Evolutionary conservation across 768 basidiomycete genomes (phyloP).

Genomic region (Lentinula detonsa): DNA sequence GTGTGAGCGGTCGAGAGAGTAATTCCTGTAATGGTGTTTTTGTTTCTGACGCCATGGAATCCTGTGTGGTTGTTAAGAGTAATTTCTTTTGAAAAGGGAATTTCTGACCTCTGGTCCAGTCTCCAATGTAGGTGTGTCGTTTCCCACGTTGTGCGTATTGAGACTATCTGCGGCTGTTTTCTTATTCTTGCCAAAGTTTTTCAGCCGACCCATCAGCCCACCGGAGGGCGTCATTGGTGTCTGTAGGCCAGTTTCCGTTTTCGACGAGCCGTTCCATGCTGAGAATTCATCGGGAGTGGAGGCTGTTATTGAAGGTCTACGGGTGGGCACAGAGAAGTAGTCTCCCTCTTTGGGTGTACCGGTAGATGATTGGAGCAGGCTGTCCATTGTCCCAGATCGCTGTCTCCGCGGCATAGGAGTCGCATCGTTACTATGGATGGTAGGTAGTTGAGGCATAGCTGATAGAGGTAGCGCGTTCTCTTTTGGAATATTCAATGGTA

Average conservation of each 20-base stretch:
- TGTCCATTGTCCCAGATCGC: constrained; percentile 42
- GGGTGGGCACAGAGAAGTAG: constrained; percentile 44
- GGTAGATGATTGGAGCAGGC: constrained; percentile 14
- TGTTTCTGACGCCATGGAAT: constrained; percentile 6
- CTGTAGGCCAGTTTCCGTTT: constrained; percentile 26
- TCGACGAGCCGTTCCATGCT: constrained; percentile 29
- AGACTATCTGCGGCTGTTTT: constrained; percentile 12
- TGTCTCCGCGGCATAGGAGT: constrained; percentile 25
- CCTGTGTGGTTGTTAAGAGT: constrained; percentile 14
- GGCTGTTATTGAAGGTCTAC: constrained; percentile 39
- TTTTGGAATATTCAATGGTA: constrained; percentile 34
- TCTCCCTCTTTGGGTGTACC: constrained; percentile 30
- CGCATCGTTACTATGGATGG: constrained; percentile 17
- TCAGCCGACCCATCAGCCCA: constrained; percentile 70
- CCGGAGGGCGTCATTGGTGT: constrained; percentile 52
- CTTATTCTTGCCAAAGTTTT: constrained; percentile 62
- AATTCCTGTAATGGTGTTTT: constrained; percentile 52
- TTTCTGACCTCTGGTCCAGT: constrained; percentile 21
- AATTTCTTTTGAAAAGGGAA: neutral
- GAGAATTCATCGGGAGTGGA: constrained; percentile 46
- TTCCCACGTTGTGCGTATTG: constrained; percentile 1
- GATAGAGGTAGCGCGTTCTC: constrained; percentile 21
- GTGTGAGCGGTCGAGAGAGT: constrained; percentile 49
- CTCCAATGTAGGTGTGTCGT: constrained; percentile 15
- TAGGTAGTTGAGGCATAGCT: constrained; percentile 40